Conservation (phyloP, 2,329 filamentous ascomycete species). For the Diaporthe sp. region DNA sequence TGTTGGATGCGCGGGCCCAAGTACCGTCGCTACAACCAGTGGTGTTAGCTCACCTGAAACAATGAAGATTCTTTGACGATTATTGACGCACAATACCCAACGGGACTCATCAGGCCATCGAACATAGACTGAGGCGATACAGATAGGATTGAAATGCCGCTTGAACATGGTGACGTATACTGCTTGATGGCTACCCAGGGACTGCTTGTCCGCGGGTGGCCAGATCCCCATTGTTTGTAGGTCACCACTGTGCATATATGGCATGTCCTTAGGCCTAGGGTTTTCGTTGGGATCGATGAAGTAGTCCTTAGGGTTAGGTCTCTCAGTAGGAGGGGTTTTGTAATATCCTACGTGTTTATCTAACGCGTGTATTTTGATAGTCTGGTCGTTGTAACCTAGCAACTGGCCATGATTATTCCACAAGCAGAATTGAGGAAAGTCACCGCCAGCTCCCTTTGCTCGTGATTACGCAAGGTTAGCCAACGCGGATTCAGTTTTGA, state of each 20-base stretch:
- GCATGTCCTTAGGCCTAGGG: too few species aligned
- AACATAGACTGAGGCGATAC: neutral
- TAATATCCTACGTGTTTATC: too few species aligned
- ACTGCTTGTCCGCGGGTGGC: neutral
- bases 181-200: neutral
- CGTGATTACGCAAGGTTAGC: neutral
- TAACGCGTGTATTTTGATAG: too few species aligned
- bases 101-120: neutral
- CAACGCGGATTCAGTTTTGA: neutral
- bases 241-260: too few species aligned
- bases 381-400: conserved; percentile 3
- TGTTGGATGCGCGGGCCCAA: conserved; percentile 20
- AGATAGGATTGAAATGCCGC: conserved; percentile 16
- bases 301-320: too few species aligned
- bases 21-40: neutral
- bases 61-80: neutral
- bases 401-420: conserved; percentile 2
- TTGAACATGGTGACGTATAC: conserved; percentile 18
- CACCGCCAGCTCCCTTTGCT: neutral
- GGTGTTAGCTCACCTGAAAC: neutral
- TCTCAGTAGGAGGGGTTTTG: too few species aligned
- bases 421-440: conserved; percentile 13
- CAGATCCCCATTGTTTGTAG: neutral
- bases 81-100: conserved; percentile 5
- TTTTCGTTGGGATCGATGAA: too few species aligned